These are phyloP conservation scores for Candida argentea DNA, from an alignment of 805 yeast genomes.

Conservation along the genomic window DNA sequence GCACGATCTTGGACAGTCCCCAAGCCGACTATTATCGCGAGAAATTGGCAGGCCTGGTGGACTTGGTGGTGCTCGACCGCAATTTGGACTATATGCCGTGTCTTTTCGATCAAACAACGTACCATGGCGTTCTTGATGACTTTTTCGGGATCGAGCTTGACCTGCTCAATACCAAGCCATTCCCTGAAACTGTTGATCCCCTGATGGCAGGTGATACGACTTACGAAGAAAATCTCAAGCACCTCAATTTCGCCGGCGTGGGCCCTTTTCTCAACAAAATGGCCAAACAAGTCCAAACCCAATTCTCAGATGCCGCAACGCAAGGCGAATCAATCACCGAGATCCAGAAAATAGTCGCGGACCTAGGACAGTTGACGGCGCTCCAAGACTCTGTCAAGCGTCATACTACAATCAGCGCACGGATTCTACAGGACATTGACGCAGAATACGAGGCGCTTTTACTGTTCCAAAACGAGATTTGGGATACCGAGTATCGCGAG, in stretches of 20 bases:
- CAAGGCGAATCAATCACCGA: constrained; percentile 13
- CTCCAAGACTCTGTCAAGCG: constrained; percentile 59
- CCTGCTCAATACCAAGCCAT: constrained; percentile 1
- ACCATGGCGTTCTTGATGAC: constrained; percentile 76
- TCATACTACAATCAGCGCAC: constrained; percentile 70
- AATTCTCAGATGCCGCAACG: constrained; percentile 46
- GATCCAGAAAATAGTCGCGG: constrained; percentile 63
- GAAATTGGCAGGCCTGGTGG: constrained; percentile 42
- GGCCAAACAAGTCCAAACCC: constrained; percentile 62
- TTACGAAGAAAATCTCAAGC: constrained; percentile 38
- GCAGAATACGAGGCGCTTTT: constrained; percentile 35
- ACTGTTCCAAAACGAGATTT: constrained; percentile 61
- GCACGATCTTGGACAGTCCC: constrained; percentile 22
- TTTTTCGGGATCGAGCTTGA: constrained; percentile 37
- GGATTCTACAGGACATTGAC: constrained; percentile 39
- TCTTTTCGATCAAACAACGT: constrained; percentile 66
- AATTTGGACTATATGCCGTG: constrained; percentile 66
- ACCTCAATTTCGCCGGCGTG: constrained; percentile 67
- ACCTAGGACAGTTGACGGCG: constrained; percentile 54
- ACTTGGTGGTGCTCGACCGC: constrained; percentile 72
- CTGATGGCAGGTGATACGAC: constrained; percentile 42
- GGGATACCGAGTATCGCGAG: constrained; percentile 31
- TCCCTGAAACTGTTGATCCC: constrained; percentile 56
- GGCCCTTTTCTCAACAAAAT: constrained; percentile 61
- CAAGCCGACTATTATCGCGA: constrained; percentile 27